These are phyloP conservation scores for Coniochaeta ligniaria DNA, from an alignment of 2,329 filamentous ascomycete species.

Conservation along the genomic window DNA sequence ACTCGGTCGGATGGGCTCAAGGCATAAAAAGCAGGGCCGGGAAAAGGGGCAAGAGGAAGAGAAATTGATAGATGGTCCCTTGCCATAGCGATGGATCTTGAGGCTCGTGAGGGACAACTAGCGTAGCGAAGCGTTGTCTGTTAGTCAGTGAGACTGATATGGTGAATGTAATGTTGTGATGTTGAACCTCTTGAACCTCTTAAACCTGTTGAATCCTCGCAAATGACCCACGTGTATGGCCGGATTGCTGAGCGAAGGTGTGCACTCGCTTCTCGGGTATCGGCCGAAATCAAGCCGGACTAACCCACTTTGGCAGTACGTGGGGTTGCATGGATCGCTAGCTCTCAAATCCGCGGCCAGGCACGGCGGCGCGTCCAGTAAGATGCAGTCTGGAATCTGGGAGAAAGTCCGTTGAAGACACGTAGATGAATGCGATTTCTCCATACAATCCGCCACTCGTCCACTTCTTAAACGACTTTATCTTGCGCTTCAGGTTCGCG, in stretches of 20 bases:
- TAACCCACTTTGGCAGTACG: not conserved
- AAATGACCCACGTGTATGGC: not conserved
- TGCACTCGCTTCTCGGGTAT: not conserved
- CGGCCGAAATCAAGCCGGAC: not conserved
- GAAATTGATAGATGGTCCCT: not conserved
- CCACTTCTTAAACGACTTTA: not conserved
- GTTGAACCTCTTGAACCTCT: not conserved
- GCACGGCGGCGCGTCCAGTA: not conserved
- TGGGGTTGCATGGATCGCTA: not conserved
- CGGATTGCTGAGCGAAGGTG: not conserved
- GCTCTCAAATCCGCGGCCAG: not conserved
- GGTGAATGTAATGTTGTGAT: not conserved
- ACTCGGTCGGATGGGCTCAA: not conserved
- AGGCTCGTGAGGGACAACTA: not conserved
- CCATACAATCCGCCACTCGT: slow-evolving; percentile 1
- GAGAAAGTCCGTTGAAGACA: slow-evolving; percentile 1
- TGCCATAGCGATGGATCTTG: not conserved
- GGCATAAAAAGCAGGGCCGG: not conserved
- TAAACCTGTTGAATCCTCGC: not conserved
- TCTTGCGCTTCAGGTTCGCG: not conserved
- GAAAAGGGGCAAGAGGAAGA: not conserved
- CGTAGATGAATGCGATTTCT: slow-evolving; percentile 3
- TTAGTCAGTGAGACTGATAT: not conserved
- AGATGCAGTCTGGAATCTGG: not conserved
- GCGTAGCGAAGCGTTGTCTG: not conserved